Evolutionary conservation across 805 yeast genomes (phyloP), one percentile per base, ranked within the genome.

Genomic region (Yarrowia sp.): DNA sequence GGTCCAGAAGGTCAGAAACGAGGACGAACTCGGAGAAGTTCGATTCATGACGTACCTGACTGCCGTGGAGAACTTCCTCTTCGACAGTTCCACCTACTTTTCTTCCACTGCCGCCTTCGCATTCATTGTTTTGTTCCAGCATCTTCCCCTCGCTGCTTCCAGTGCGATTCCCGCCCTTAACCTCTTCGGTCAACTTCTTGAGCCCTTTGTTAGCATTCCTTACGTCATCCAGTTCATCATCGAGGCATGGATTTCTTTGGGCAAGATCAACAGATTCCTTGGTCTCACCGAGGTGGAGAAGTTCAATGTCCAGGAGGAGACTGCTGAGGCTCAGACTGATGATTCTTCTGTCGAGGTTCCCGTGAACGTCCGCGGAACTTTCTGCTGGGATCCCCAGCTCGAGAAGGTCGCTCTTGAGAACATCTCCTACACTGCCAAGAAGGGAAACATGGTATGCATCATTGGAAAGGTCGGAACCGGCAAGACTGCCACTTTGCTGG

Each of bases 71-170:
- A 66, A 79, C 65, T 88, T 91, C 74, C 82, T 90, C 62, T 94
- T 94, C 84, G 85, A 83, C 63, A 79, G 89, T 68, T 88, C 96
- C 38, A 98, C 99, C 29, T 88, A 87, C 70, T 75, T 92, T 66
- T 97, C 96, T 31, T 86, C 96, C 53, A 87, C 96, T 72, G 82
- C 89, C 1, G 92, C 98, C 0, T 94, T 94, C 77, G 96, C 88
- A 3, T 79, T 86, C 14, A 94, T 86, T 71, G 86, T 87, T 21
- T 78, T 80, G 60, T 73, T 84, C 38, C 81, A 84, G 62, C 81
- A 80, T 64, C 77, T 73, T 53, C 91, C 96, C 29, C 81, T 94
- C 70, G 81, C 93, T 0, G 88, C 97, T 1, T 98, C 93, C 67
- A 80, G 91, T 27, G 80, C 88, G 21, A 88, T 88, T 70, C 81